These are phyloP conservation scores for Cadophora sp. DNA, from an alignment of 2,329 filamentous ascomycete species.

Conservation along the genomic window DNA sequence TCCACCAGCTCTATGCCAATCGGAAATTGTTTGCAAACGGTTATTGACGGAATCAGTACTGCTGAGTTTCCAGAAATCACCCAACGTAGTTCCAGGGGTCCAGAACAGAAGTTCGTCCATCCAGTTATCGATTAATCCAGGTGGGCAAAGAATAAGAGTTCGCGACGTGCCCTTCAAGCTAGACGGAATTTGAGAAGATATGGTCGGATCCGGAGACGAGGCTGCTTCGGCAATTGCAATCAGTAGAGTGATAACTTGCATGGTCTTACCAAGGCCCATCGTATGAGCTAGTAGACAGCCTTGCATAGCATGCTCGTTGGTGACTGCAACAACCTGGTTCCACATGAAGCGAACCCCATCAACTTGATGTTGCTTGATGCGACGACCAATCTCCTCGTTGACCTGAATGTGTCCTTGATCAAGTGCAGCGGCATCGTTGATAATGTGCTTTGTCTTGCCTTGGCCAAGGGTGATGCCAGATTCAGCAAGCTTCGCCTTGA, in stretches of 20 bases:
- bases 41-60: slow-evolving; percentile 42
- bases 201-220: slow-evolving; percentile 59
- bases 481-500: slow-evolving; percentile 54
- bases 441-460: slow-evolving; percentile 58
- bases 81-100: slow-evolving; percentile 64
- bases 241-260: slow-evolving; percentile 72
- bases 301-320: slow-evolving; percentile 60
- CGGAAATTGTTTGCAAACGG: slow-evolving; percentile 55
- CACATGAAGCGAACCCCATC: slow-evolving; percentile 87
- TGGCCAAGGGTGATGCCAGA: slow-evolving; percentile 53
- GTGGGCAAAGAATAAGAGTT: slow-evolving; percentile 77
- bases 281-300: slow-evolving; percentile 87
- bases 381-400: slow-evolving; percentile 64
- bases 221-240: slow-evolving; percentile 74
- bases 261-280: slow-evolving; percentile 48
- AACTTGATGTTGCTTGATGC: slow-evolving; percentile 82
- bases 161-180: slow-evolving; percentile 64
- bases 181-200: slow-evolving; percentile 72
- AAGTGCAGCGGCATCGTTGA: slow-evolving; percentile 71
- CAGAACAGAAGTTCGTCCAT: slow-evolving; percentile 76
- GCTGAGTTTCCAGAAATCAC: slow-evolving; percentile 62
- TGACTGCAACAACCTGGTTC: slow-evolving; percentile 72
- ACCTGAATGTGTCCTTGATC: slow-evolving; percentile 69
- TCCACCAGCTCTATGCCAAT: slow-evolving; percentile 72
- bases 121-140: slow-evolving; percentile 83